Percentiles rank a stretch among this genome's conserved stretches.
These are phyloP conservation scores for Botrytis pseudocinerea DNA, from an alignment of 2,329 filamentous ascomycete genomes.

Conservation along the genomic window DNA sequence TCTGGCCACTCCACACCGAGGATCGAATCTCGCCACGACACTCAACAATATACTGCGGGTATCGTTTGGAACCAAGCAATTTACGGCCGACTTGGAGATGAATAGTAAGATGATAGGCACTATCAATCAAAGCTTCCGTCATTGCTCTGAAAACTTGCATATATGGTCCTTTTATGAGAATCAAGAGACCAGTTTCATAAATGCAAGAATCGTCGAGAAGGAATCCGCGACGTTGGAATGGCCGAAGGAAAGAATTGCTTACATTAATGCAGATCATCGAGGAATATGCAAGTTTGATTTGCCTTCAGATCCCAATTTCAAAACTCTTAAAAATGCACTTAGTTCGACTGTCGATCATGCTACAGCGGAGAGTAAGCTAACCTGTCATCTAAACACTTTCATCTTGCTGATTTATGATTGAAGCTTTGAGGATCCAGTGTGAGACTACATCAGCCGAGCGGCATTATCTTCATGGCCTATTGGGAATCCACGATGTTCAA, in stretches of 20 bases:
- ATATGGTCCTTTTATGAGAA: constrained; percentile 46
- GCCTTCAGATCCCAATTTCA: constrained; percentile 34
- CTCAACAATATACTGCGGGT: constrained; percentile 43
- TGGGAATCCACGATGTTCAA: not conserved
- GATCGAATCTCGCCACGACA: constrained; percentile 43
- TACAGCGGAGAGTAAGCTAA: constrained; percentile 5
- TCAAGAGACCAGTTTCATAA: not conserved
- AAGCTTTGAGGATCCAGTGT: not conserved
- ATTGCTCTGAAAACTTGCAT: constrained; percentile 41
- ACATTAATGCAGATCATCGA: constrained; percentile 41
- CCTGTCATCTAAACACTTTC: not conserved
- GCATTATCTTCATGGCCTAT: not conserved
- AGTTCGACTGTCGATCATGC: constrained; percentile 34
- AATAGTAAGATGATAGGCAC: constrained; percentile 43
- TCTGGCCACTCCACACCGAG: constrained; percentile 47
- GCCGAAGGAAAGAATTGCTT: constrained; percentile 32
- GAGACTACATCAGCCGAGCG: not conserved
- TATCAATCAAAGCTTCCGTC: constrained; percentile 50
- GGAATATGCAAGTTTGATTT: constrained; percentile 40
- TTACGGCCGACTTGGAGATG: constrained; percentile 44
- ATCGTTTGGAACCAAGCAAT: constrained; percentile 38
- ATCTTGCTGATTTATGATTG: not conserved
- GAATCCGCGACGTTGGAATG: constrained; percentile 39
- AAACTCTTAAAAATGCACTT: constrained; percentile 25
- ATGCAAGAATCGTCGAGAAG: constrained; percentile 37